These are phyloP conservation scores for Proliferodiscus dingleyae DNA, from an alignment of 2,329 filamentous ascomycete species.

Conservation along the genomic window DNA sequence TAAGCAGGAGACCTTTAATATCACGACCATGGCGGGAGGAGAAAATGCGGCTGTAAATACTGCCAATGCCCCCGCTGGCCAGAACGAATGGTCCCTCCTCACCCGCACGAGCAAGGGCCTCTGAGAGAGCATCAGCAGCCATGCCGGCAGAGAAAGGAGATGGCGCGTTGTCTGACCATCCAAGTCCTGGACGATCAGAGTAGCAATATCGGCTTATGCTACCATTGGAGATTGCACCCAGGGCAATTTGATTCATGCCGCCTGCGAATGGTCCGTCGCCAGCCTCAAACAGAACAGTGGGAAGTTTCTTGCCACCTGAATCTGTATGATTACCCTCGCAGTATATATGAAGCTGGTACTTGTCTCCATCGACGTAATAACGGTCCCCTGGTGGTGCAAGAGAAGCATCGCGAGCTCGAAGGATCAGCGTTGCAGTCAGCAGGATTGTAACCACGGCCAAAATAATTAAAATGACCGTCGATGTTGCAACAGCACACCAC, in stretches of 20 bases:
- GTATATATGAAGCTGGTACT: conserved; percentile 82
- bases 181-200: conserved; percentile 86
- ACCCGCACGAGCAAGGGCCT: conserved; percentile 73
- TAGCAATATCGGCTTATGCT: conserved; percentile 90
- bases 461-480: conserved; percentile 65
- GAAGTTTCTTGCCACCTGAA: conserved; percentile 49
- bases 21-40: conserved; percentile 73
- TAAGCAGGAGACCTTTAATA: conserved; percentile 73
- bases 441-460: conserved; percentile 67
- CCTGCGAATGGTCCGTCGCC: conserved; percentile 76
- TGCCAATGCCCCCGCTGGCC: conserved; percentile 79
- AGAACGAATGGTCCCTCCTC: conserved; percentile 88
- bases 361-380: conserved; percentile 76
- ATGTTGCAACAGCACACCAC: conserved; percentile 75
- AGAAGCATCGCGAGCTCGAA: conserved; percentile 75
- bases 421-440: conserved; percentile 71
- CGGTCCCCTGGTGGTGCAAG: conserved; percentile 68
- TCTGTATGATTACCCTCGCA: conserved; percentile 71
- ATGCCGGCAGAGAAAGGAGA: conserved; percentile 92
- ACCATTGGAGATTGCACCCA: conserved; percentile 70
- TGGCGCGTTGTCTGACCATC: conserved; percentile 85
- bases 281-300: conserved; percentile 82
- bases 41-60: conserved; percentile 87
- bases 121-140: conserved; percentile 81
- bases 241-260: conserved; percentile 74